phyloP scores from a whole-genome alignment of 1,284 basidiomycete genomes.

The Lignosus rhinocerotis region DNA sequence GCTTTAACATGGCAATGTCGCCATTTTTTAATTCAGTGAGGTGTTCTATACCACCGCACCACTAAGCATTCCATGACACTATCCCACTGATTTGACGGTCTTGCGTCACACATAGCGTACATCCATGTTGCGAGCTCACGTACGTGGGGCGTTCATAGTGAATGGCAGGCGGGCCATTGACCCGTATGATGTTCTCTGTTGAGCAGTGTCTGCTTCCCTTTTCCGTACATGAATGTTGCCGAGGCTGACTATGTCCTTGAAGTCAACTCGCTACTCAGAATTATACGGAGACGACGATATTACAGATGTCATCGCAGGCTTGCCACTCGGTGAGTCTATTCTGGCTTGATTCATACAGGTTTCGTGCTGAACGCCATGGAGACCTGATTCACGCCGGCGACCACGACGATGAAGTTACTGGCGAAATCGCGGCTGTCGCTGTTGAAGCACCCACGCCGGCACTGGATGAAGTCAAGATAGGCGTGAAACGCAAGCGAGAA shows the following conservation, averaged over 20 bases:
- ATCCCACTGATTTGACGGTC: too few species aligned
- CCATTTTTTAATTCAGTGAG: too few species aligned
- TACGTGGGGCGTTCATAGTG: too few species aligned
- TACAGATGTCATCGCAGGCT: background rate
- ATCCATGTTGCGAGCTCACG: too few species aligned
- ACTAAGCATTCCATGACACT: too few species aligned
- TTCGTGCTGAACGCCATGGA: background rate
- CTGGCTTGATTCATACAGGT: background rate
- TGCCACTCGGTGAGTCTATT: background rate
- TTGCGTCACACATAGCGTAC: too few species aligned
- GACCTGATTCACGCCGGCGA: background rate
- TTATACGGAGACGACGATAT: constrained; percentile 6
- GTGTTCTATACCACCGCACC: too few species aligned
- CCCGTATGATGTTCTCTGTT: too few species aligned
- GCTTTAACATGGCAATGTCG: too few species aligned
- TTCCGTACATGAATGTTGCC: too few species aligned
- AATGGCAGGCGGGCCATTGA: too few species aligned
- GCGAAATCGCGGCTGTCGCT: background rate
- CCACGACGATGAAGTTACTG: background rate
- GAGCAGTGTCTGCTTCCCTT: too few species aligned
- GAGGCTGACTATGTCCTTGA: background rate
- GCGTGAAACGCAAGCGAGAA: constrained; percentile 2
- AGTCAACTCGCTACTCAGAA: constrained; percentile 7
- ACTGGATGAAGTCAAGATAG: background rate
- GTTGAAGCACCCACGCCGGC: background rate